These are phyloP conservation scores for Beta lomatogona DNA, from an alignment of 179 eudicot species.

Conservation along the genomic window DNA sequence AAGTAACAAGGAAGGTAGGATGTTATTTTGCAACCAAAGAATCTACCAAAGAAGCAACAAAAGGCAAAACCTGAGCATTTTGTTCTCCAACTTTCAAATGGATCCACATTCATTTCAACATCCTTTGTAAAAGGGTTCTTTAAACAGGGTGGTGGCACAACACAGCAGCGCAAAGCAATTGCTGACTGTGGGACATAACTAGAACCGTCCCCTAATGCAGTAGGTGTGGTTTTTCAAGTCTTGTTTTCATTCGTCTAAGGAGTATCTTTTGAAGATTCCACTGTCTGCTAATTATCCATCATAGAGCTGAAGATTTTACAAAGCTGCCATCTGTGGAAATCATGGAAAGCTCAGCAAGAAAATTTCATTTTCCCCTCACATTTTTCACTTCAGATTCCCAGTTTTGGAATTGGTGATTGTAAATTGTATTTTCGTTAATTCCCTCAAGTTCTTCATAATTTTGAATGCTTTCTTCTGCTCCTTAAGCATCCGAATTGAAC, in stretches of 20 bases:
- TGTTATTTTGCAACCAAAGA: background rate
- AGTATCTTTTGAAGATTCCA: conserved; percentile 33
- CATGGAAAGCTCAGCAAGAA: background rate
- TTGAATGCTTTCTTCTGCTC: too few relatives aligned
- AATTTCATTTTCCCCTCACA: background rate
- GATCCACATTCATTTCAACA: conserved; percentile 56
- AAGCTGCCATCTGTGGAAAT: conserved; percentile 37
- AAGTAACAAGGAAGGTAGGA: background rate
- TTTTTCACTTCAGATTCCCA: too few relatives aligned
- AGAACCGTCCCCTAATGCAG: conserved; percentile 36
- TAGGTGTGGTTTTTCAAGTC: conserved; percentile 29
- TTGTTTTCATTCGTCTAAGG: conserved; percentile 40
- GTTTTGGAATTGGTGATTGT: too few relatives aligned
- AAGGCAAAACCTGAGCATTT: conserved; percentile 64
- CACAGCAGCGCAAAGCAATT: conserved; percentile 85
- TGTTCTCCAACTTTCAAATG: conserved; percentile 63
- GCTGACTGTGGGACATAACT: conserved; percentile 80
- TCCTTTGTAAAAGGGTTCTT: conserved; percentile 71
- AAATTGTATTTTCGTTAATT: too few relatives aligned
- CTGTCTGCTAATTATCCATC: too few relatives aligned
- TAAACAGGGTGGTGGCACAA: conserved; percentile 93
- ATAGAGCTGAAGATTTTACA: conserved; percentile 36
- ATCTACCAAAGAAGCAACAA: conserved; percentile 8
- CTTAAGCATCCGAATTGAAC: too few relatives aligned
- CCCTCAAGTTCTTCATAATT: too few relatives aligned